Evolutionary conservation across 495 filamentous ascomycete species (phyloP), one percentile per base, ranked within the genome.

Genomic region (Aspergillus conjunctus): DNA sequence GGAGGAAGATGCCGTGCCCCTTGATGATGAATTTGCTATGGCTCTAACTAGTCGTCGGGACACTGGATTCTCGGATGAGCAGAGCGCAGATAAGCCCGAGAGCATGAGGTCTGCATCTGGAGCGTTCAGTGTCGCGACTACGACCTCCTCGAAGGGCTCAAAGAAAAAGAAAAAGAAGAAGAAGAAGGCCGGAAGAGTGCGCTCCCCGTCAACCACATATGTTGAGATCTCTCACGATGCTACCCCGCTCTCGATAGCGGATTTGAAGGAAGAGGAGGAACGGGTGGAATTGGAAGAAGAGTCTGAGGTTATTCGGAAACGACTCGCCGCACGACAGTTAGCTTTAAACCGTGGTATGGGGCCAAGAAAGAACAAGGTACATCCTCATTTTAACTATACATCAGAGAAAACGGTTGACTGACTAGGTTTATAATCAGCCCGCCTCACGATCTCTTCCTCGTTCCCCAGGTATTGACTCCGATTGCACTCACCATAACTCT

Each of bases 1-100:
- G 60, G 91, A 89, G 58, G 87, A 92, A 70, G 91, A 98, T 79
- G 94, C 94, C 1, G 85, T 97, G 22, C 92, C 94, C 1, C 76
- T 98, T 53, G 91, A 92, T 65, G 94, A 98, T 73, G 94, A 98
- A 66, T 96, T 98, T 65, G 86, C 91, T 1, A 85, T 96, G 74
- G 83, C 85, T 1, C 74, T 97, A 30, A 87, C 88, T 31, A 63
- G 65, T 50, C 81, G 88, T 41, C 81, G 87, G 32, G 83, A 81
- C 30, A 90, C 88, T 0, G 83, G 74, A 8, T 65, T 81, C 20
- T 75, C 79, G 8, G 87, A 94, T 62, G 92, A 95, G 65, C 83
- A 82, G 34, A 86, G 86, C 48, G 90, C 88, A 59, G 86, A 84
- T 54, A 88, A 84, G 63, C 84, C 85, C n/a, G 85, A 82, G 56